Conservation (phyloP, 805 yeast species). For the Lipomyces starkeyi region DNA sequence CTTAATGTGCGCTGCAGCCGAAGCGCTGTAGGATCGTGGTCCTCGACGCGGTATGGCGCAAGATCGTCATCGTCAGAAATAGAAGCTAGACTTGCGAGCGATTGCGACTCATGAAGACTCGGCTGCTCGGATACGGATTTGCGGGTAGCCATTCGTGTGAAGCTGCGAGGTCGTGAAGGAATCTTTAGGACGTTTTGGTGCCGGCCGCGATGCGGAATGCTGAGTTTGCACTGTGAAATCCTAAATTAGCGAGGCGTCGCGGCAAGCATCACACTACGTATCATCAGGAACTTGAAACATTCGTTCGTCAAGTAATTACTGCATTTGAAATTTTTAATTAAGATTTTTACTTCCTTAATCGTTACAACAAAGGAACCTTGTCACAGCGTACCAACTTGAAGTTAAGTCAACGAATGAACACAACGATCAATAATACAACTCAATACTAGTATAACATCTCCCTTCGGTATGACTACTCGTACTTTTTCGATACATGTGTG, state of each 20-base stretch:
- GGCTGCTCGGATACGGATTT: slow-evolving; percentile 10
- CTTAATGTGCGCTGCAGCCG: not conserved
- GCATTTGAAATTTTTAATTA: not conserved
- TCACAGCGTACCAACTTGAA: not conserved
- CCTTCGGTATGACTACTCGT: not conserved
- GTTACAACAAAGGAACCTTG: not conserved
- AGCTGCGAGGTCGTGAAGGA: not conserved
- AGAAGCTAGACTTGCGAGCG: not conserved
- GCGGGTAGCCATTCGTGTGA: not conserved
- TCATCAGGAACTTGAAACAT: not conserved
- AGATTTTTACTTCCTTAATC: not conserved
- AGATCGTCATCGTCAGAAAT: slow-evolving; percentile 8
- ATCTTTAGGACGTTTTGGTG: not conserved
- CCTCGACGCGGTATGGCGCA: slow-evolving; percentile 17
- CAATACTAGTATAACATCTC: not conserved
- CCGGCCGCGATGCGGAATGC: too few species aligned
- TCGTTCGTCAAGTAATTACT: not conserved
- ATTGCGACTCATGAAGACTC: not conserved
- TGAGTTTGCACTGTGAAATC: too few species aligned
- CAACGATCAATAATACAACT: not conserved
- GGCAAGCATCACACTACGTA: not conserved
- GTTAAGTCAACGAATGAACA: not conserved
- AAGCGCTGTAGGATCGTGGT: slow-evolving; percentile 20
- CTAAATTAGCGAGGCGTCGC: too few species aligned
- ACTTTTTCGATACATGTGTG: not conserved